These are phyloP conservation scores for Mrakia frigida DNA, from an alignment of 768 basidiomycete genomes.

Conservation along the genomic window DNA sequence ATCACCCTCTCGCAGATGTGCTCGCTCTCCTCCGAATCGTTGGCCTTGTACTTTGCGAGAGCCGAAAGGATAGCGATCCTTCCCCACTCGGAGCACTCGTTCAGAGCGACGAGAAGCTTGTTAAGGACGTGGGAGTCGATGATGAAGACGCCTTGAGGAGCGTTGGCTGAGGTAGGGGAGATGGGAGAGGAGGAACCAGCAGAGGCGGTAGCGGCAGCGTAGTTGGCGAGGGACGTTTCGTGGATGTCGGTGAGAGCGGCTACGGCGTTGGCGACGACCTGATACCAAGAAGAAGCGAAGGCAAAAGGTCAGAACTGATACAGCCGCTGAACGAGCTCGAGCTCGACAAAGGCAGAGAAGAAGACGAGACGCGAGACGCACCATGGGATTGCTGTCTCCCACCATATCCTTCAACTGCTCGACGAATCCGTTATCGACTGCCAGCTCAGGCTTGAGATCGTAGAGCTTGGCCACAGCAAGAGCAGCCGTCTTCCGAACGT, in stretches of 20 bases:
- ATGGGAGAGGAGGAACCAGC: conserved; percentile 7
- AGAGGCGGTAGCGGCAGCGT: conserved; percentile 4
- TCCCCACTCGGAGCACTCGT: conserved; percentile 99
- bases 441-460: conserved; percentile 91
- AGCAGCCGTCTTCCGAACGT: conserved; percentile 96
- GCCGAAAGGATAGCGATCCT: conserved; percentile 87
- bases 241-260: conserved; percentile 91
- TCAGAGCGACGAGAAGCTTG: conserved; percentile 88
- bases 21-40: conserved; percentile 91
- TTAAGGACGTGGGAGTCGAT: conserved; percentile 78
- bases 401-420: conserved; percentile 87
- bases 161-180: conserved; percentile 24
- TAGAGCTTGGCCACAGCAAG: conserved; percentile 92
- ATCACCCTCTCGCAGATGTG: conserved; percentile 98
- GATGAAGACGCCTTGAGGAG: conserved; percentile 52
- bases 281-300: not conserved
- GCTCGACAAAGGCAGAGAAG: not conserved
- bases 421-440: conserved; percentile 73
- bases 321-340: not conserved
- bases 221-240: conserved; percentile 41
- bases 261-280: conserved; percentile 95
- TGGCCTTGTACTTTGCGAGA: conserved; percentile 71
- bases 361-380: not conserved
- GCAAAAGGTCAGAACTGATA: conserved; percentile 26
- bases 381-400: conserved; percentile 55